Base-by-base conservation (phyloP, 2,329 filamentous ascomycete species). In the Pochonia chlamydosporia region DNA sequence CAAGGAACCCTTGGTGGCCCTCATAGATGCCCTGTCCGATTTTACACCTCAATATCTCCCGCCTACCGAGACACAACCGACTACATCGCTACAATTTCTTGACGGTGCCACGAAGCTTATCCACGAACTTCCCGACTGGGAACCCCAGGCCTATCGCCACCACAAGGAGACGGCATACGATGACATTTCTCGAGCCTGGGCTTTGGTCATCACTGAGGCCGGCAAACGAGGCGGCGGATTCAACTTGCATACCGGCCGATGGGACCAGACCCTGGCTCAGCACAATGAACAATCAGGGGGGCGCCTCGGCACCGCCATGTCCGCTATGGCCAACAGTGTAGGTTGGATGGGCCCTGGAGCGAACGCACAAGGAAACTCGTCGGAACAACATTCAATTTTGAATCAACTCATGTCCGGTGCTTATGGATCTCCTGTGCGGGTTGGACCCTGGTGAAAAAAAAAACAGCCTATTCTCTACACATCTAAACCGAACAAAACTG, bases 131-230 rank as follows among this genome's bases (percentile, higher is more conserved):
- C 93, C 93, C 3, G 81, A 95, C 60, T 99, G 91, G 90, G 87
- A 93, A 56, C 89, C 84, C 39, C 87, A 86, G 50, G 82, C 89
- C 52, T 87, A 96, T 69, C 91, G 91, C 55, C 80, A 96, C 58
- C 89, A 95, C 72, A 96, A 96, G 67, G 86, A 96, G 55, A 89
- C 89, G 53, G 91, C 92, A 6, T 99, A 99, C 62, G 92, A 99
- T 59, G 93, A 97, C 63, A 91, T 99, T 53, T 85, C 89, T 23
- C 89, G 86, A 60, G 93, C 93, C 1, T 99, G 93, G 93, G 84
- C 89, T 14, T 67, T 95, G 55, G 92, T 96, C 43, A 87, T 99
- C 56, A 85, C 84, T 51, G 93, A 99, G 66, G 89, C 90, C 2
- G 84, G 87, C 20, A 97, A 97, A 72, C 81, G 87, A 56, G 92